Evolutionary conservation across 2,329 filamentous ascomycete species (phyloP).

Genomic region (Pestalotiopsis sp.): DNA sequence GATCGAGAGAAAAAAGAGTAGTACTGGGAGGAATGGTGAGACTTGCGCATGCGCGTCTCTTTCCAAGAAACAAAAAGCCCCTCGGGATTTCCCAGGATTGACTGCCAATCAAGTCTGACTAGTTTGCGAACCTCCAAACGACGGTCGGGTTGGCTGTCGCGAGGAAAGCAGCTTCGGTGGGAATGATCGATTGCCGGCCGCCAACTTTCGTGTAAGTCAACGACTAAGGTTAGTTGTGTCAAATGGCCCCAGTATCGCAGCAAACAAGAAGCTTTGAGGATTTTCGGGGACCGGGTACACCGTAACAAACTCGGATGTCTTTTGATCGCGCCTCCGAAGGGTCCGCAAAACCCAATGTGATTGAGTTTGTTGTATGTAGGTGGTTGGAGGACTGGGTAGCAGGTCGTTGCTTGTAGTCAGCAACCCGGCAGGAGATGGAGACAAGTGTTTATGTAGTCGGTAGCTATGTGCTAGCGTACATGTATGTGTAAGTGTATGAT

Average conservation of each 20-base stretch:
- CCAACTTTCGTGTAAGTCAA: background rate
- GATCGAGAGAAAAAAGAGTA: background rate
- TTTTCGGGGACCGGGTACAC: background rate
- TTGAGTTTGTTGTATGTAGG: background rate
- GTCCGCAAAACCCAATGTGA: background rate
- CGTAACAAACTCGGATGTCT: background rate
- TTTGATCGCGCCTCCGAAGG: background rate
- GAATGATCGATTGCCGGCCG: background rate
- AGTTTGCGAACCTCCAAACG: background rate
- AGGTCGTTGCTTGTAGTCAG: background rate
- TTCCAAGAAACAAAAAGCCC: background rate
- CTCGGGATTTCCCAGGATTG: background rate
- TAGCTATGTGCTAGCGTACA: too few relatives aligned
- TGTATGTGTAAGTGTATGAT: too few relatives aligned
- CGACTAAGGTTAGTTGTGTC: background rate
- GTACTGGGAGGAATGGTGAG: background rate
- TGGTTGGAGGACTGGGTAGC: background rate
- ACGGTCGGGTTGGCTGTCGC: background rate
- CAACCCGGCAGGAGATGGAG: background rate
- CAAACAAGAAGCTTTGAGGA: background rate
- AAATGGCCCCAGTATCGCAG: background rate
- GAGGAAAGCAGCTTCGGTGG: background rate
- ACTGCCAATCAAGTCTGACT: background rate
- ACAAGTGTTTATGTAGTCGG: background rate
- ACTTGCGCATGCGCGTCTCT: background rate